phyloP scores from a whole-genome alignment of 768 basidiomycete species.

The Imleria badia region DNA sequence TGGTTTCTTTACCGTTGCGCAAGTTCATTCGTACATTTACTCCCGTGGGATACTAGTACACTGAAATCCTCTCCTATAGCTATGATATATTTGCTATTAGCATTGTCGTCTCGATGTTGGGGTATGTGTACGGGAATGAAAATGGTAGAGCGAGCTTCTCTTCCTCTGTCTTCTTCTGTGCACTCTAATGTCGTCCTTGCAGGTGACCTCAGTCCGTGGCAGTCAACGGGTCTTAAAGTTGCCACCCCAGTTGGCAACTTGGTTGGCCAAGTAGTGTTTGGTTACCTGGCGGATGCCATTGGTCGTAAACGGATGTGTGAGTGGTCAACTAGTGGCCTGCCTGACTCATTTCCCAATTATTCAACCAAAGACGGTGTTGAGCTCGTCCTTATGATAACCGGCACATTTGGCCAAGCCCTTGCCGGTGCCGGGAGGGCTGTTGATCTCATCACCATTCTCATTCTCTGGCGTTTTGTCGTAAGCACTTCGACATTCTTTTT shows the following conservation, averaged over 20 bases:
- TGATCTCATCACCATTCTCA: constrained; percentile 64
- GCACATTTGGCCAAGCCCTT: constrained; percentile 76
- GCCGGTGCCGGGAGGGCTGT: constrained; percentile 62
- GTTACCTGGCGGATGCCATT: constrained; percentile 71
- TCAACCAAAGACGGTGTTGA: constrained; percentile 42
- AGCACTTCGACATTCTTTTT: constrained; percentile 8
- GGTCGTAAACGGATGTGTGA: constrained; percentile 79
- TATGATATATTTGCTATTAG: constrained; percentile 91
- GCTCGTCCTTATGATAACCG: constrained; percentile 75
- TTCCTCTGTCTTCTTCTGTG: not conserved
- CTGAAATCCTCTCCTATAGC: constrained; percentile 17
- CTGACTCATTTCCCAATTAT: not conserved
- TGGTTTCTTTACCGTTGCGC: constrained; percentile 89
- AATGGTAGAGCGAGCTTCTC: constrained; percentile 3
- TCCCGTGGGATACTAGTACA: not conserved
- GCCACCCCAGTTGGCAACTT: constrained; percentile 73
- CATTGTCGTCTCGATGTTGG: constrained; percentile 80
- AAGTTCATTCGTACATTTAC: constrained; percentile 22
- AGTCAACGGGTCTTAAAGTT: constrained; percentile 77
- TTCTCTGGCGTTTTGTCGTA: constrained; percentile 81
- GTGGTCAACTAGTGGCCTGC: constrained; percentile 28
- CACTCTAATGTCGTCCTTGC: not conserved
- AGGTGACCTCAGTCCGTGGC: constrained; percentile 46
- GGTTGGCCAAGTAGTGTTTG: constrained; percentile 72
- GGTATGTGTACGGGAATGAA: constrained; percentile 66